phyloP scores from a whole-genome alignment of 805 yeast species.

The Lipomyces oligophaga region DNA sequence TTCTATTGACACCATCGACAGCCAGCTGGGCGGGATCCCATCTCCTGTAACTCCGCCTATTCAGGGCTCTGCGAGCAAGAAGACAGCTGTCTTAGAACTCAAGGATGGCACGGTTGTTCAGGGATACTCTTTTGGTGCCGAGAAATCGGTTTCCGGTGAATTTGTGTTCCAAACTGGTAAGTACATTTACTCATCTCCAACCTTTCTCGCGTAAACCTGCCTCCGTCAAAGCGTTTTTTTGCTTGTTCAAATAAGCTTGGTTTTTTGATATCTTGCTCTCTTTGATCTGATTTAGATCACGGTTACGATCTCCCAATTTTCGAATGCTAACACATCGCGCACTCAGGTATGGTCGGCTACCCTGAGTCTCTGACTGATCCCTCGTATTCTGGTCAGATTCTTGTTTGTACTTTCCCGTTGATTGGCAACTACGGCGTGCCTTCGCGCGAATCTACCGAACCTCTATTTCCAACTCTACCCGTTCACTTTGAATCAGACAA shows the following conservation, averaged over 20 bases:
- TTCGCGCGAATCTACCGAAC: conserved; percentile 72
- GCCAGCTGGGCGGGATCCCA: conserved; percentile 1
- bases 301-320: background rate
- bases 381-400: conserved; percentile 92
- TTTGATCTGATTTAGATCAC: background rate
- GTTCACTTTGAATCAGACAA: conserved; percentile 87
- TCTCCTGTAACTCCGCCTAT: conserved; percentile 28
- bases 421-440: conserved; percentile 99
- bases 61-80: conserved; percentile 11
- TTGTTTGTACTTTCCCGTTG: conserved; percentile 94
- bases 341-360: conserved; percentile 72
- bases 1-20: conserved; percentile 7
- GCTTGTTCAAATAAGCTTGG: too few species aligned
- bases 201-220: background rate
- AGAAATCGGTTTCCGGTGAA: conserved; percentile 89
- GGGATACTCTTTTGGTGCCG: conserved; percentile 95
- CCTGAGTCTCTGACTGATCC: conserved; percentile 99
- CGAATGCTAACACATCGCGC: background rate
- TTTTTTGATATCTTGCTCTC: background rate
- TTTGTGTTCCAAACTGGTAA: conserved; percentile 93
- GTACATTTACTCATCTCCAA: background rate
- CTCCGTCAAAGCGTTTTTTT: too few species aligned
- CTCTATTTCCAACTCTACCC: conserved; percentile 70
- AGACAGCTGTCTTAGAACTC: conserved; percentile 29
- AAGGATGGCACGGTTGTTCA: conserved; percentile 83